A percentile compares a stretch with the other conserved stretches of the same genome.
These are phyloP conservation scores for Corynascus novoguineensis DNA, from an alignment of 495 filamentous ascomycete genomes.

Conservation along the genomic window DNA sequence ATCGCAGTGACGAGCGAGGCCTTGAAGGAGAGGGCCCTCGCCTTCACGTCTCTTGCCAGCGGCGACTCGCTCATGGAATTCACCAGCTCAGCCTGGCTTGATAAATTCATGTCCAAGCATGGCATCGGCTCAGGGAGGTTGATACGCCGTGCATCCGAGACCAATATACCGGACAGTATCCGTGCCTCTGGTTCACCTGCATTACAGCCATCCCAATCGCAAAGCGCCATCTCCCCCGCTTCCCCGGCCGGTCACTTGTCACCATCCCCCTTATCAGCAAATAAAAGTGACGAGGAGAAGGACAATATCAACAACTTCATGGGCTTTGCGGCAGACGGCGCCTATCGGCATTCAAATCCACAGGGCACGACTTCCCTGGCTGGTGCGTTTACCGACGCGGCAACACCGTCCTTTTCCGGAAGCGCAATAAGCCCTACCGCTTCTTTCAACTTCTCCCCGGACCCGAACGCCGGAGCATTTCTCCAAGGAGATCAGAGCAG, in stretches of 20 bases:
- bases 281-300: constrained; percentile 61
- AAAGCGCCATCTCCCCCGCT: constrained; percentile 65
- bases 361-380: constrained; percentile 52
- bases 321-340: constrained; percentile 45
- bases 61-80: constrained; percentile 69
- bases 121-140: constrained; percentile 59
- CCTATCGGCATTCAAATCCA: constrained; percentile 51
- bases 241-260: constrained; percentile 60
- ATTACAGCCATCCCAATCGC: constrained; percentile 59
- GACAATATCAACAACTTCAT: constrained; percentile 41
- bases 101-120: constrained; percentile 96
- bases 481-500: constrained; percentile 60
- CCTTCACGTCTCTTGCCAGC: constrained; percentile 72
- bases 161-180: constrained; percentile 55
- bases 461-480: constrained; percentile 66
- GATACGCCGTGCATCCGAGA: constrained; percentile 65
- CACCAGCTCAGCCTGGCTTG: constrained; percentile 74
- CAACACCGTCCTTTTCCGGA: constrained; percentile 62
- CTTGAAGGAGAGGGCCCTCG: constrained; percentile 80
- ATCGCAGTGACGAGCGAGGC: constrained; percentile 70
- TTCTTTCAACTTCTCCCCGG: constrained; percentile 71
- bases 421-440: constrained; percentile 80
- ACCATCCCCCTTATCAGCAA: constrained; percentile 61
- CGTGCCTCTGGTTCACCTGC: constrained; percentile 41
- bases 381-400: constrained; percentile 55